Base-by-base conservation (phyloP, 805 yeast genomes). In the Pichia cabralensis region DNA sequence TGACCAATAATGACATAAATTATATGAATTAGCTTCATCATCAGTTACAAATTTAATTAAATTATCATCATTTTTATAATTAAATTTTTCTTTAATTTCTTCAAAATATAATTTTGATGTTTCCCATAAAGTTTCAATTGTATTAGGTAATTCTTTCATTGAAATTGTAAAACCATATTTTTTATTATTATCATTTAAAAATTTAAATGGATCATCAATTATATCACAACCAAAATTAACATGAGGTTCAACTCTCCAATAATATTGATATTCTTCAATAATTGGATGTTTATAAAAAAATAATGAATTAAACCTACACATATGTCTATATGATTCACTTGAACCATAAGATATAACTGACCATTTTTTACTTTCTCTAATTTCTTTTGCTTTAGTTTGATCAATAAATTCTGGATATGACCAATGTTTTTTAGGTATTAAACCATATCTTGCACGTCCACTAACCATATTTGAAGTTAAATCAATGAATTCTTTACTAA, bases 1-100 rank as follows among this genome's bases (percentile, higher is more conserved):
- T 5, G 84, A 65, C 92, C 94, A 82, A 56, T 76, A 83, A 56
- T 83, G 94, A 53, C 94, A 83, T 49, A 71, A 47, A 48, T 80
- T 81, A 56, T 76, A 83, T 1, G 73, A 62, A 17, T 55, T 54
- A 26, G 89, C 89, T 17, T 55, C 49, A 55, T 82, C 84, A 48
- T 75, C 69, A 34, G 80, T 67, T 31, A 83, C 60, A 58, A 79
- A 83, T 26, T 69, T 70, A 52, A 73, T 44, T 46, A 77, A 57
- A 46, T 73, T 74, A 15, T 52, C 47, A 13, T 43, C 40, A 12
- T 3, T 8, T 16, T 22, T 26, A 12, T 14, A 5, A 17, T 26
- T 15, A 21, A 36, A 36, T 15, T 22, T 22, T 26, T 40, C 34
- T 9, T 39, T 16, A 10, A 53, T 22, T n/a, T 34, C 27, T 11